phyloP scores from a whole-genome alignment of 2,329 filamentous ascomycete species.

The Raffaelea arxii region DNA sequence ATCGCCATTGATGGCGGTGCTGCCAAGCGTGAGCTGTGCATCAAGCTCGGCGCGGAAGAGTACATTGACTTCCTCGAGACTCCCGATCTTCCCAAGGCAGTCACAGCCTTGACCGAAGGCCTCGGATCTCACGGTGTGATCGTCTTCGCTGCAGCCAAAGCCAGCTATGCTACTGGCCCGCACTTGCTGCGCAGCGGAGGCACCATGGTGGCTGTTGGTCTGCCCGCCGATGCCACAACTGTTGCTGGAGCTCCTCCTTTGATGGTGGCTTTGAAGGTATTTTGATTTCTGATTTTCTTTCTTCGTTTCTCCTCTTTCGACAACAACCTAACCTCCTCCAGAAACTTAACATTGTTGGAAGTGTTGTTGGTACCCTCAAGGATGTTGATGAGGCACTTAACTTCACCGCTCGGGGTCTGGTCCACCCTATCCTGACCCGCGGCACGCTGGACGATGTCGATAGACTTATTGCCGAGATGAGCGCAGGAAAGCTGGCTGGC shows the following conservation, averaged over 20 bases:
- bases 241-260: slow-evolving; percentile 7
- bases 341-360: slow-evolving; percentile 10
- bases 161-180: slow-evolving; percentile 88
- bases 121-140: slow-evolving; percentile 84
- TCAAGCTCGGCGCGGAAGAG: slow-evolving; percentile 10
- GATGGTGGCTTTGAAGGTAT: slow-evolving; percentile 8
- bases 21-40: slow-evolving; percentile 8
- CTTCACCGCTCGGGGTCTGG: slow-evolving; percentile 9
- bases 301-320: neutral
- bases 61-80: slow-evolving; percentile 64
- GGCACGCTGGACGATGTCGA: slow-evolving; percentile 10
- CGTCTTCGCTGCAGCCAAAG: slow-evolving; percentile 76
- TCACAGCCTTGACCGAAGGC: slow-evolving; percentile 69
- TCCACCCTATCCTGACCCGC: slow-evolving; percentile 10
- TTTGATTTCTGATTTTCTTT: neutral
- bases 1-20: slow-evolving; percentile 10
- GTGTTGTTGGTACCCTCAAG: slow-evolving; percentile 7
- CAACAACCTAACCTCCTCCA: neutral
- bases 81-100: slow-evolving; percentile 35
- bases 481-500: slow-evolving; percentile 5
- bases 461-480: slow-evolving; percentile 7
- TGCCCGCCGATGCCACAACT: slow-evolving; percentile 59
- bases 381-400: slow-evolving; percentile 11
- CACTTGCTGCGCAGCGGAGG: slow-evolving; percentile 77
- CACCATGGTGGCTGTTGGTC: slow-evolving; percentile 76